Percentiles rank a stretch among this genome's conserved stretches.
phyloP scores from a whole-genome alignment of 306 rosid species.

The Corylus avellana region DNA sequence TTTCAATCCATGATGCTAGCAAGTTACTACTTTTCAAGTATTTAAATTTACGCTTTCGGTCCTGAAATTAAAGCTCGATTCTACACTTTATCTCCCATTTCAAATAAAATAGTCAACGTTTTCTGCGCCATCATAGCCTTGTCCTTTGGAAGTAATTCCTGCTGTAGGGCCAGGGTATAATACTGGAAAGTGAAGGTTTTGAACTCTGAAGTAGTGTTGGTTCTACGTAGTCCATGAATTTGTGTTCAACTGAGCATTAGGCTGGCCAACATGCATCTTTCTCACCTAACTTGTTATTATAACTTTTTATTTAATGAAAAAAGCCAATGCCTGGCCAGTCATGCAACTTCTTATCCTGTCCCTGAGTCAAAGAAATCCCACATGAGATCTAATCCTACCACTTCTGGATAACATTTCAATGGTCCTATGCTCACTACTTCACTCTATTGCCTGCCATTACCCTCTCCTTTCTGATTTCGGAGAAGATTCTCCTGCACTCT shows the following conservation, averaged over 20 bases:
- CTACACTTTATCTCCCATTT: too few species aligned
- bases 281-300: slow-evolving; percentile 25
- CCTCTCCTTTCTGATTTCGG: slow-evolving; percentile 2
- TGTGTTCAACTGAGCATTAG: not conserved
- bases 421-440: slow-evolving; percentile 32
- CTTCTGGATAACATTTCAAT: slow-evolving; percentile 32
- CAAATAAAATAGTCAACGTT: not conserved
- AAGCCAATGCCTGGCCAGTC: slow-evolving; percentile 30
- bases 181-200: slow-evolving; percentile 34
- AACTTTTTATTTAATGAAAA: slow-evolving; percentile 34
- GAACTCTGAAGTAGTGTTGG: slow-evolving; percentile 12
- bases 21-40: too few species aligned
- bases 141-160: slow-evolving; percentile 1
- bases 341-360: slow-evolving; percentile 44
- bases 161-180: slow-evolving; percentile 29
- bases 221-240: slow-evolving; percentile 36
- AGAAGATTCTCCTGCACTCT: not conserved
- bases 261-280: slow-evolving; percentile 14
- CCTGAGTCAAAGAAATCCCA: slow-evolving; percentile 24
- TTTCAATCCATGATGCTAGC: too few species aligned
- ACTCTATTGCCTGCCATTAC: slow-evolving; percentile 3
- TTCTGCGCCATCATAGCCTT: slow-evolving; percentile 20
- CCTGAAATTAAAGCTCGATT: too few species aligned
- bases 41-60: too few species aligned
- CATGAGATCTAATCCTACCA: slow-evolving; percentile 38